Evolutionary conservation across 2,329 filamentous ascomycete genomes (phyloP).

Genomic region (Aspergillus transmontanensis): DNA sequence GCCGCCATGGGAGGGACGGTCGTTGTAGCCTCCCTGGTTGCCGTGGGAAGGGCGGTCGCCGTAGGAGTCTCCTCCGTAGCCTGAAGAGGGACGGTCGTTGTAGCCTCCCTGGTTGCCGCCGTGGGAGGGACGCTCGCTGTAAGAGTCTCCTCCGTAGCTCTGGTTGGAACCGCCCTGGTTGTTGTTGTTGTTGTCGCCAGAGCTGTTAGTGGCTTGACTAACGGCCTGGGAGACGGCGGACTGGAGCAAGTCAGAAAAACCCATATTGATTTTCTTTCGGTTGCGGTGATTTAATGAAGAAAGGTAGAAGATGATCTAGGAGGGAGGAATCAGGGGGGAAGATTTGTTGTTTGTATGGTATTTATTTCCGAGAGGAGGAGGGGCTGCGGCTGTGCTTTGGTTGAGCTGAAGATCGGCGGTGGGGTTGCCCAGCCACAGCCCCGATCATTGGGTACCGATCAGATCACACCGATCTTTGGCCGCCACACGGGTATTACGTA

Average conservation of each 20-base stretch:
- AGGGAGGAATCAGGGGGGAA: neutral
- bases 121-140: neutral
- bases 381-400: constrained; percentile 16
- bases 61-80: neutral
- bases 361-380: constrained; percentile 11
- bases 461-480: neutral
- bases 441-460: neutral
- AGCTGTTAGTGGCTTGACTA: neutral
- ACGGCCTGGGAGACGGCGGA: constrained; percentile 11
- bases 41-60: neutral
- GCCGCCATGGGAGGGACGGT: neutral
- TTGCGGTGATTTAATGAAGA: neutral
- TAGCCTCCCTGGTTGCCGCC: neutral
- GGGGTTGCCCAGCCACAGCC: constrained; percentile 3
- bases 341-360: neutral
- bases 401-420: constrained; percentile 2
- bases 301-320: neutral
- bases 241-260: constrained; percentile 23
- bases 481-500: neutral
- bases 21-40: neutral
- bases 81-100: neutral
- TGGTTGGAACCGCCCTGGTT: neutral
- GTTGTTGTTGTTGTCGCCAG: neutral
- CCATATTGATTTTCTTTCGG: constrained; percentile 22
- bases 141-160: neutral